phyloP scores from a whole-genome alignment of 1,284 basidiomycete genomes.

The Exobasidium cylindrosporum region DNA sequence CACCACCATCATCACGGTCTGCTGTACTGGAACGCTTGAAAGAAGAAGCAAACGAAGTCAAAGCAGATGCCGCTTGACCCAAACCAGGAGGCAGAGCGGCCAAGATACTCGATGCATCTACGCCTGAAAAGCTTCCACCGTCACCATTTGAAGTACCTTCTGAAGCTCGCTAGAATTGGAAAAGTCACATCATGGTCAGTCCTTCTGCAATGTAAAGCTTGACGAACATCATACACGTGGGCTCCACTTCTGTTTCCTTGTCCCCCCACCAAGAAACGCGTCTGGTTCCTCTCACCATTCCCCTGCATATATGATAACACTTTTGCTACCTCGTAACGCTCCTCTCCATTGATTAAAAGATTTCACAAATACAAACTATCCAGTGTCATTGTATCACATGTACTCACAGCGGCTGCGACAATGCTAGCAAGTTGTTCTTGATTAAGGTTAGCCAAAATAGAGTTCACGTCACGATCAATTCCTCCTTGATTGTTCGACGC shows the following conservation, averaged over 20 bases:
- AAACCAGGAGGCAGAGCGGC: conserved; percentile 26
- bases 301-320: too few species aligned
- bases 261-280: too few species aligned
- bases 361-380: too few species aligned
- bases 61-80: conserved; percentile 43
- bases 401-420: conserved; percentile 36
- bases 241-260: too few species aligned
- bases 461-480: conserved; percentile 34
- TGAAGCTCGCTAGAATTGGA: conserved; percentile 20
- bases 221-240: too few species aligned
- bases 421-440: conserved; percentile 49
- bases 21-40: conserved; percentile 30
- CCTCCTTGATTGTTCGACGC: not conserved
- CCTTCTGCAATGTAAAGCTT: too few species aligned
- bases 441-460: conserved; percentile 41
- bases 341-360: too few species aligned
- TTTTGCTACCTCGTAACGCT: too few species aligned
- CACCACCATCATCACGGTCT: conserved; percentile 14
- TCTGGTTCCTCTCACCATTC: too few species aligned
- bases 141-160: conserved; percentile 14
- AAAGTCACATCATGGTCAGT: not conserved
- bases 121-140: not conserved
- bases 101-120: conserved; percentile 15
- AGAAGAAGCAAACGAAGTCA: conserved; percentile 40
- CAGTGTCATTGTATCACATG: too few species aligned